Conservation (phyloP, 2,329 filamentous ascomycete genomes). For the Chrysoporthe austroafricana region DNA sequence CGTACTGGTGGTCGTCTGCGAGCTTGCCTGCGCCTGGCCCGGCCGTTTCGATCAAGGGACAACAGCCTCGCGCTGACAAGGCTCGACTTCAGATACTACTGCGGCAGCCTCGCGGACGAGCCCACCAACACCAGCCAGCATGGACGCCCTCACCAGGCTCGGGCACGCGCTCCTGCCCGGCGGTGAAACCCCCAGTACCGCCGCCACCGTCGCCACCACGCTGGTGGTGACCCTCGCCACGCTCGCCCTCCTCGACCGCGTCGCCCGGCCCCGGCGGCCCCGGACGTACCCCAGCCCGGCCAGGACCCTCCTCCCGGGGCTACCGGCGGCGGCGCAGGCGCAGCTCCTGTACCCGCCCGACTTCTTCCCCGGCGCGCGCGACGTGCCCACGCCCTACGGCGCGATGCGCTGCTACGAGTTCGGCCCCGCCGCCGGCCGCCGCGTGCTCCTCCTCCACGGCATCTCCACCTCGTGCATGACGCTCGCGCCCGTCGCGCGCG, state of each 20-base stretch:
- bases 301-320: conserved; percentile 43
- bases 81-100: background rate
- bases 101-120: background rate
- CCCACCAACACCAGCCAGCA: background rate
- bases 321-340: conserved; percentile 43
- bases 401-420: conserved; percentile 61
- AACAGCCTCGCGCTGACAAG: too few species aligned
- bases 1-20: background rate
- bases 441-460: conserved; percentile 77
- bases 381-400: conserved; percentile 61
- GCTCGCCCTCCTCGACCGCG: conserved; percentile 11
- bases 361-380: conserved; percentile 68
- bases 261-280: conserved; percentile 11
- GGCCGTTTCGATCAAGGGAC: too few species aligned
- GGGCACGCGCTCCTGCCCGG: too few species aligned
- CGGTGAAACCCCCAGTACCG: background rate
- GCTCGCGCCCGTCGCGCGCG: conserved; percentile 59
- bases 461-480: conserved; percentile 79
- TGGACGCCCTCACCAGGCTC: background rate
- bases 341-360: conserved; percentile 68
- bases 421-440: conserved; percentile 72
- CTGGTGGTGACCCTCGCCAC: conserved; percentile 2
- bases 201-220: background rate
- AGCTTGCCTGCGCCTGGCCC: too few species aligned
- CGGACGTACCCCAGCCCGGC: conserved; percentile 21